Evolutionary conservation across 1,284 basidiomycete genomes (phyloP).

Genomic region (Termitomyces sp.): DNA sequence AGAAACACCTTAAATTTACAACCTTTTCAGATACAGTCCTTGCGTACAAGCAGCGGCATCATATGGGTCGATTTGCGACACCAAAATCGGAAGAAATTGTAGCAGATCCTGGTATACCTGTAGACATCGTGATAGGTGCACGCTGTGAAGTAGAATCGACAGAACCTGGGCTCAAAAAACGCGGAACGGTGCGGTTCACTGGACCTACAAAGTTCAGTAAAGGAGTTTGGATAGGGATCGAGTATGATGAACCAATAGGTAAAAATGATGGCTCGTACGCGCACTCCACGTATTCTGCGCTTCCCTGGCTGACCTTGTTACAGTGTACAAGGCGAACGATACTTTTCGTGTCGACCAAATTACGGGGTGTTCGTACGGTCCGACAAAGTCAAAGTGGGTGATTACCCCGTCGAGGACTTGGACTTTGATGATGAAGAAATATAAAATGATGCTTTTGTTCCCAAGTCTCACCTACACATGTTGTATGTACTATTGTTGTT

Average conservation of each 20-base stretch:
- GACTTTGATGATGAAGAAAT: conserved; percentile 71
- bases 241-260: conserved; percentile 95
- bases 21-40: conserved; percentile 73
- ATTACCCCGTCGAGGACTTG: conserved; percentile 82
- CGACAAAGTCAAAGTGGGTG: conserved; percentile 79
- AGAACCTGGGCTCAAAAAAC: conserved; percentile 63
- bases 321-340: conserved; percentile 81
- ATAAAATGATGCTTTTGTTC: conserved; percentile 28
- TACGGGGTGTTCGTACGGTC: conserved; percentile 88
- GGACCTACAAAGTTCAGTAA: conserved; percentile 78
- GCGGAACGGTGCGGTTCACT: conserved; percentile 83
- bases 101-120: conserved; percentile 22
- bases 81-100: conserved; percentile 30
- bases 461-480: neutral
- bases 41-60: conserved; percentile 84
- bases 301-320: conserved; percentile 1
- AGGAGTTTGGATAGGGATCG: conserved; percentile 87
- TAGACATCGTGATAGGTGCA: conserved; percentile 58
- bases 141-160: conserved; percentile 79
- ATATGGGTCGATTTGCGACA: conserved; percentile 83
- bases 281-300: neutral
- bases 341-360: conserved; percentile 76
- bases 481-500: conserved; percentile 10
- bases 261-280: conserved; percentile 94
- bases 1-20: conserved; percentile 3